Evolutionary conservation across 257 asterid species (phyloP).

Genomic region (Rhazya stricta): DNA sequence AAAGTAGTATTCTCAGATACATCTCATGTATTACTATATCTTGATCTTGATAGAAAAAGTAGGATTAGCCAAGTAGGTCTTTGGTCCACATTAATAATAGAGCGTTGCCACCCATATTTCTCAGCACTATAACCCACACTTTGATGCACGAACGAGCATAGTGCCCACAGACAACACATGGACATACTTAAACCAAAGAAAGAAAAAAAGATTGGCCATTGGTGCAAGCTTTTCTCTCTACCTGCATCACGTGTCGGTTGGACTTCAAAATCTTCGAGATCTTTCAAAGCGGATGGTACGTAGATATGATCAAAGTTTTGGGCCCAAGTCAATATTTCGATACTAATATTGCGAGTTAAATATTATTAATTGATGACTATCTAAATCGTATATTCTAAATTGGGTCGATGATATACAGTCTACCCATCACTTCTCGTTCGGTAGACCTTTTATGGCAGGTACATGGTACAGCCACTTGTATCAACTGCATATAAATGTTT

Average conservation of each 20-base stretch:
- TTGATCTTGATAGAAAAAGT: neutral
- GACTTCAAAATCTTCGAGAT: conserved; percentile 1
- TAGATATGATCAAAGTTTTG: neutral
- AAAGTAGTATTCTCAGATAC: neutral
- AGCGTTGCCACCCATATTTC: conserved; percentile 8
- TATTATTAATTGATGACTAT: no score
- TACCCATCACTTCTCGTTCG: no score
- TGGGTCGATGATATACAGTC: no score
- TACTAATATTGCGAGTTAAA: no score
- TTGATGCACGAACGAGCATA: neutral
- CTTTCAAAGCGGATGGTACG: neutral
- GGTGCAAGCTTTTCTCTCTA: neutral
- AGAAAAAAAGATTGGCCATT: neutral
- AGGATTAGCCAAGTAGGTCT: neutral
- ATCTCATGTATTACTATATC: neutral
- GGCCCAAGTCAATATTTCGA: no score
- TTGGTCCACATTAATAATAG: conserved; percentile 14
- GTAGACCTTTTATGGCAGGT: no score
- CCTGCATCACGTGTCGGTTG: conserved; percentile 8
- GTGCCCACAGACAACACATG: conserved; percentile 2
- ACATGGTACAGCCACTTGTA: no score
- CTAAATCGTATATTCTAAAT: no score
- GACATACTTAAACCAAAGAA: neutral
- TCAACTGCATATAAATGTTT: no score
- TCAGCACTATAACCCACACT: conserved; percentile 8